Evolutionary conservation across 257 asterid species (phyloP).

Genomic region (Penstemon davidsonii): DNA sequence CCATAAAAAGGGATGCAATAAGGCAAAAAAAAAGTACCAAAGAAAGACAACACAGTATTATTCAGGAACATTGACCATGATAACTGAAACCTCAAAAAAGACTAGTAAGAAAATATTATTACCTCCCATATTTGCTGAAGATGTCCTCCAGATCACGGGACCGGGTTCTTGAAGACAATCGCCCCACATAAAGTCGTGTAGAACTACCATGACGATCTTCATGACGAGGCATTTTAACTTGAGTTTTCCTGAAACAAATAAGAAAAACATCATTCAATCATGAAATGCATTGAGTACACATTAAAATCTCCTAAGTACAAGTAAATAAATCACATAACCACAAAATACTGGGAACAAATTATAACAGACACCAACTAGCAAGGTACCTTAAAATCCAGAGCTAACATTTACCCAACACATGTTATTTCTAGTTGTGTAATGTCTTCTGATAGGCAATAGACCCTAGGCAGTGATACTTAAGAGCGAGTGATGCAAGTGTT

Average conservation of each 20-base stretch:
- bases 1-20: neutral
- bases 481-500: no score
- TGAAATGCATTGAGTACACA: no score
- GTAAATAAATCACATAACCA: no score
- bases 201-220: constrained; percentile 51
- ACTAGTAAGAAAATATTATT: constrained; percentile 1
- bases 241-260: constrained; percentile 22
- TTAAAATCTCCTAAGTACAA: no score
- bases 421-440: no score
- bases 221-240: constrained; percentile 49
- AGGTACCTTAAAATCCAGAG: no score
- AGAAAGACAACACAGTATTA: no score
- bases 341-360: no score
- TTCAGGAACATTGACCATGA: neutral
- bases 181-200: constrained; percentile 62
- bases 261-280: neutral
- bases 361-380: no score
- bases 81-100: neutral
- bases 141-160: constrained; percentile 62
- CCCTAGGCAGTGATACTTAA: no score
- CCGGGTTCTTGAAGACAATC: constrained; percentile 52
- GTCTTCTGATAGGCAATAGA: no score
- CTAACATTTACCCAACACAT: no score
- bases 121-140: constrained; percentile 64
- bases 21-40: neutral